phyloP scores from a whole-genome alignment of 2,329 filamentous ascomycete genomes.

The Falciphora oryzae region DNA sequence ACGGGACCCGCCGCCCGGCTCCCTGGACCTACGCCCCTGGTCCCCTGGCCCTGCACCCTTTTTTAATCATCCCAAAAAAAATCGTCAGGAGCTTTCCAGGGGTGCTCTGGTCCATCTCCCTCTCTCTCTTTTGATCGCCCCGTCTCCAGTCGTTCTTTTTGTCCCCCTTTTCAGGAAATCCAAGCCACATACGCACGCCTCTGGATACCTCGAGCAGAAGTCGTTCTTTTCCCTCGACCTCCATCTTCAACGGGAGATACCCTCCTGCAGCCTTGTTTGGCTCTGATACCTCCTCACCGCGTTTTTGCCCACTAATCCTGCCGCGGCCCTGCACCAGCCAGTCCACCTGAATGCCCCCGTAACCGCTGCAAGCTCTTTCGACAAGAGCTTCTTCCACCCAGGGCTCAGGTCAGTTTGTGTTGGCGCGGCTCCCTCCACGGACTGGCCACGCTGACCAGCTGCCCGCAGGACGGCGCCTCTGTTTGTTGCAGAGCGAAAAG shows the following conservation, averaged over 20 bases:
- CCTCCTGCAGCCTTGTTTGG: not conserved
- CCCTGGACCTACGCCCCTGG: conserved; percentile 9
- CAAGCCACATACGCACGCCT: not conserved
- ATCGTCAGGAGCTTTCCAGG: conserved; percentile 5
- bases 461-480: conserved; percentile 9
- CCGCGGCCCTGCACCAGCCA: not conserved
- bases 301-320: not conserved
- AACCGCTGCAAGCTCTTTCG: conserved; percentile 11
- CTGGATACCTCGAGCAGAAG: not conserved
- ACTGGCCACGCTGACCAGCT: conserved; percentile 2
- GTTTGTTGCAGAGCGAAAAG: conserved; percentile 4
- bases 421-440: not conserved
- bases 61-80: conserved; percentile 10
- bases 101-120: not conserved
- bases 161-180: conserved; percentile 1
- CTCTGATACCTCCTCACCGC: not conserved
- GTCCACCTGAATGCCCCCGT: conserved; percentile 10
- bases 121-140: conserved; percentile 8
- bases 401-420: conserved; percentile 3
- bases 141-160: conserved; percentile 5
- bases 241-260: not conserved
- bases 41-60: conserved; percentile 10
- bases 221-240: not conserved
- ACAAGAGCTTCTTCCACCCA: conserved; percentile 9
- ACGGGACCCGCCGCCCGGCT: conserved; percentile 11